phyloP scores from a whole-genome alignment of 208 protist species.

The Leishmania aethiopica region DNA sequence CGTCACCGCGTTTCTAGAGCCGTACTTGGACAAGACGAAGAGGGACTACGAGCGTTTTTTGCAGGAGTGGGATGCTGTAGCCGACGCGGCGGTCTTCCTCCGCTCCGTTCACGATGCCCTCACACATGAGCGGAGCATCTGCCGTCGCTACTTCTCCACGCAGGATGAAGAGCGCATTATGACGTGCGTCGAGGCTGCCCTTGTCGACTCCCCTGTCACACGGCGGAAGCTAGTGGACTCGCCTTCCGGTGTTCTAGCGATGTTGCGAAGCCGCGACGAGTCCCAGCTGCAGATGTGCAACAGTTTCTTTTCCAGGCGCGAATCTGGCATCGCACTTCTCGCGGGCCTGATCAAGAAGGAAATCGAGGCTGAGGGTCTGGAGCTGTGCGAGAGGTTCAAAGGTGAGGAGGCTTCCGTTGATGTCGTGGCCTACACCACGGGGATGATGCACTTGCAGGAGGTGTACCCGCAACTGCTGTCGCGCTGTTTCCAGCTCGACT shows the following conservation, averaged over 20 bases:
- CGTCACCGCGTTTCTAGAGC: conserved; percentile 70
- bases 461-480: conserved; percentile 59
- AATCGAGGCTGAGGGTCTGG: conserved; percentile 58
- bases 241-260: conserved; percentile 46
- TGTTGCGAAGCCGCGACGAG: conserved; percentile 52
- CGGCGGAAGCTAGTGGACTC: conserved; percentile 48
- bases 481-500: conserved; percentile 68
- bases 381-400: conserved; percentile 44
- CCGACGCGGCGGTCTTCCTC: conserved; percentile 46
- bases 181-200: conserved; percentile 55
- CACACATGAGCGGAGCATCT: conserved; percentile 55
- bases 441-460: conserved; percentile 81
- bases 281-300: conserved; percentile 58
- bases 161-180: conserved; percentile 63
- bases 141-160: conserved; percentile 58
- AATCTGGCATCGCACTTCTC: conserved; percentile 50
- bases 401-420: conserved; percentile 58
- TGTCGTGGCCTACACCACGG: conserved; percentile 55
- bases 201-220: conserved; percentile 55
- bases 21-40: conserved; percentile 58
- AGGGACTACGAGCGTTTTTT: conserved; percentile 56
- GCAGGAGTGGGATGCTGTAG: conserved; percentile 37
- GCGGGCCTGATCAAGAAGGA: conserved; percentile 43
- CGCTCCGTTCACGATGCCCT: conserved; percentile 40
- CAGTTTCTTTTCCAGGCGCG: conserved; percentile 55